A percentile compares a stretch with the other conserved stretches of the same genome.
Conservation (phyloP, 441 rosid species). For the Daphne laureola region DNA sequence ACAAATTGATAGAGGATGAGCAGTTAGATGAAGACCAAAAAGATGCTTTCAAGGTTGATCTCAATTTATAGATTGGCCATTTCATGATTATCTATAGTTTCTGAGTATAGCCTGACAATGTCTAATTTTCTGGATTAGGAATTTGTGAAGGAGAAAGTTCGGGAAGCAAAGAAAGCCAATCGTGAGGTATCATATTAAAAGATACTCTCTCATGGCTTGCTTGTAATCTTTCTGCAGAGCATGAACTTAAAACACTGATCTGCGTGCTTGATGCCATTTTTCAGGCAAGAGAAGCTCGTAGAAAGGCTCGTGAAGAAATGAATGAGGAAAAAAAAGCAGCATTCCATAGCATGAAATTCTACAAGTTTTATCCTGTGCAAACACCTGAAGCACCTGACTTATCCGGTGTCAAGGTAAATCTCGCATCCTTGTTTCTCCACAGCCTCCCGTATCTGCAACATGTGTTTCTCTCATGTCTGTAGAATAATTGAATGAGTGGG, state of each 20-base stretch:
- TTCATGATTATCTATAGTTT: neutral
- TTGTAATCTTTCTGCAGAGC: constrained; percentile 3
- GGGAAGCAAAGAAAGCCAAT: constrained; percentile 81
- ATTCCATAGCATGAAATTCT: constrained; percentile 55
- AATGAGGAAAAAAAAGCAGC: constrained; percentile 58
- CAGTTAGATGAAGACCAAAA: constrained; percentile 65
- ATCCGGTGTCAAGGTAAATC: constrained; percentile 49
- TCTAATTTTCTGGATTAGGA: constrained; percentile 35
- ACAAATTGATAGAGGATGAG: constrained; percentile 54
- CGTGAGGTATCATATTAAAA: constrained; percentile 44
- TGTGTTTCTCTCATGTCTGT: neutral
- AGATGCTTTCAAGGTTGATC: constrained; percentile 69
- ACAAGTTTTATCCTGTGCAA: constrained; percentile 79
- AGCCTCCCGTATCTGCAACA: too few species aligned
- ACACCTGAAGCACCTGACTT: constrained; percentile 71
- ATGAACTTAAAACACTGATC: neutral
- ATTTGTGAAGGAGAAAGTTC: constrained; percentile 68
- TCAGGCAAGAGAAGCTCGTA: constrained; percentile 73
- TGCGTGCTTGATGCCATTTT: constrained; percentile 10
- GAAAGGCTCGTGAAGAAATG: constrained; percentile 54
- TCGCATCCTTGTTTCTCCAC: neutral
- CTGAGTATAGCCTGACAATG: constrained; percentile 5
- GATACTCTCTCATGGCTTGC: constrained; percentile 3
- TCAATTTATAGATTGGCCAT: neutral
- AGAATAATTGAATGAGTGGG: too few species aligned